Conservation (phyloP, 768 basidiomycete genomes). For the Flagelloscypha sp. region DNA sequence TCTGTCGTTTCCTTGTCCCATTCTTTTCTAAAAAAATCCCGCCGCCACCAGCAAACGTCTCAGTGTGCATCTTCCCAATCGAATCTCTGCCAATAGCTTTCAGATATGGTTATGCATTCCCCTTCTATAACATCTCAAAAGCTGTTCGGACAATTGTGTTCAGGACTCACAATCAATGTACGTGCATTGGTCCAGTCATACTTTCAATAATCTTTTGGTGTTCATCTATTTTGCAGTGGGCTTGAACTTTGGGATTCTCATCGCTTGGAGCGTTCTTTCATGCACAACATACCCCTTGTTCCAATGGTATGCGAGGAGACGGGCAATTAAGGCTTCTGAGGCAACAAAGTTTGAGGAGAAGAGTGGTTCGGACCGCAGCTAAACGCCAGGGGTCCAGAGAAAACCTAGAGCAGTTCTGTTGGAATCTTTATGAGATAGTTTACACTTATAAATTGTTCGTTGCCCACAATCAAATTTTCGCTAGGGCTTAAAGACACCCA, state of each 20-base stretch:
- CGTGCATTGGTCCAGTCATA: conserved; percentile 15
- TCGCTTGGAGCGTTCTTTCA: conserved; percentile 19
- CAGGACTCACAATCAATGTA: conserved; percentile 51
- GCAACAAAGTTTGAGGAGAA: no score
- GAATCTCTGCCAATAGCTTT: conserved; percentile 40
- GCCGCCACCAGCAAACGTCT: conserved; percentile 28
- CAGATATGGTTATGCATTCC: conserved; percentile 60
- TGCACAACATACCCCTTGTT: conserved; percentile 2
- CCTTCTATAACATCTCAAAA: conserved; percentile 63
- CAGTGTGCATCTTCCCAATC: conserved; percentile 34
- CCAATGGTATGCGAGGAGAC: conserved; percentile 2
- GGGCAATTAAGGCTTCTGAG: no score
- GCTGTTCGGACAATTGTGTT: conserved; percentile 58
- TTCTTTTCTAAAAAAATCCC: background rate
- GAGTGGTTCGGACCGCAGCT: no score
- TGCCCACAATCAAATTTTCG: no score
- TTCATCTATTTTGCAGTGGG: conserved; percentile 34
- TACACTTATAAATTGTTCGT: no score
- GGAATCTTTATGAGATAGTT: no score
- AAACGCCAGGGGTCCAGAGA: no score
- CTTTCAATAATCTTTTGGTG: conserved; percentile 1
- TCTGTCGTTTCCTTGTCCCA: background rate
- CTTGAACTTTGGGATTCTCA: conserved; percentile 50
- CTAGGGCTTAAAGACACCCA: no score
- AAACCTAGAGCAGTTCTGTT: no score